phyloP scores from a whole-genome alignment of 1,139 yeast genomes.

The Taiozyma onychis region DNA sequence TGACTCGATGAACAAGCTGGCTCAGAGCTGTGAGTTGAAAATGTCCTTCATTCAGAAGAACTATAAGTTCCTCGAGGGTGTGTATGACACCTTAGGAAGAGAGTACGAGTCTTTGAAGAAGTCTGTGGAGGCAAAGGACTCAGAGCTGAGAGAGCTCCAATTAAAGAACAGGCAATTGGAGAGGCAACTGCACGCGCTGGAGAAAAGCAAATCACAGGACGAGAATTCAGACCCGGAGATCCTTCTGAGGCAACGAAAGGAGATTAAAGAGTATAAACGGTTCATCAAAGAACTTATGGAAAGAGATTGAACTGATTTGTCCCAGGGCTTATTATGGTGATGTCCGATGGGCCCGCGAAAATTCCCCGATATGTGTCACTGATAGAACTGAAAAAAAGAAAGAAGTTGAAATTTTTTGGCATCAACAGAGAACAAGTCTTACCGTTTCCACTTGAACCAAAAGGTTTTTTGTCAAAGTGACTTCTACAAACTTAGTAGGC shows the following conservation, averaged over 20 bases:
- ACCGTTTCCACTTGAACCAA: neutral
- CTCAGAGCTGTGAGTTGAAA: slow-evolving; percentile 15
- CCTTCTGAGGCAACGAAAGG: slow-evolving; percentile 12
- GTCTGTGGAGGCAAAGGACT: neutral
- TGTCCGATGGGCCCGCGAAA: neutral
- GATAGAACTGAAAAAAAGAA: neutral
- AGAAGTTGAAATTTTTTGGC: neutral
- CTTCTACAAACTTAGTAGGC: neutral
- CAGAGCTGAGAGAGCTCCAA: slow-evolving; percentile 1
- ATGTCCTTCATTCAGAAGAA: slow-evolving; percentile 16
- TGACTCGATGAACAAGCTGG: slow-evolving; percentile 7
- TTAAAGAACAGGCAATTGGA: slow-evolving; percentile 2
- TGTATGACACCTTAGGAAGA: slow-evolving; percentile 12
- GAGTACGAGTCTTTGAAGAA: slow-evolving; percentile 7
- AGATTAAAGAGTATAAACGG: slow-evolving; percentile 18
- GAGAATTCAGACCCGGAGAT: slow-evolving; percentile 3
- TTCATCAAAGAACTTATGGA: slow-evolving; percentile 21
- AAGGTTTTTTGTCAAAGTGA: neutral
- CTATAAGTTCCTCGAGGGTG: slow-evolving; percentile 15
- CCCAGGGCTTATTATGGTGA: neutral
- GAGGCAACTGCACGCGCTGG: slow-evolving; percentile 1
- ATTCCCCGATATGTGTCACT: neutral
- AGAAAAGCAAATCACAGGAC: neutral
- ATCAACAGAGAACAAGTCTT: neutral
- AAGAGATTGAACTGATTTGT: slow-evolving; percentile 3